Evolutionary conservation across 768 basidiomycete species (phyloP).

Genomic region (Gyrodon lividus): DNA sequence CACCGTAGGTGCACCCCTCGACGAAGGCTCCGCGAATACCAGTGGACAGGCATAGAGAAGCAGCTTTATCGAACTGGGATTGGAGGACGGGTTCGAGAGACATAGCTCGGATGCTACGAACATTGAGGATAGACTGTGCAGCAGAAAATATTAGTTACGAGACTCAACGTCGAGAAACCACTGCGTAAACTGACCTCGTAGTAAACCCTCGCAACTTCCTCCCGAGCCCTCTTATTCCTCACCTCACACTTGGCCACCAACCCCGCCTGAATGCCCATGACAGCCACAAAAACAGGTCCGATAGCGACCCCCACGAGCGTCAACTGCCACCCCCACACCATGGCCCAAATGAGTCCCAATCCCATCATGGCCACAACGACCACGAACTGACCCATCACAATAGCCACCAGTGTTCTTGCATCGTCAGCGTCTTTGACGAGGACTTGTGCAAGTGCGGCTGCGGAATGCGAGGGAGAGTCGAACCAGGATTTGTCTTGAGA

Average conservation of each 20-base stretch:
- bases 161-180: neutral
- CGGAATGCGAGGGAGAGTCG: constrained; percentile 61
- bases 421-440: constrained; percentile 92
- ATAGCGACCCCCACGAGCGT: constrained; percentile 88
- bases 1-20: constrained; percentile 80
- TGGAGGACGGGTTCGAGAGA: constrained; percentile 73
- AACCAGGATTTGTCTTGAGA: constrained; percentile 87
- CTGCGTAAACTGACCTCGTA: constrained; percentile 63
- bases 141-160: constrained; percentile 3
- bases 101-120: constrained; percentile 87
- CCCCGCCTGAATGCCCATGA: constrained; percentile 74
- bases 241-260: constrained; percentile 71
- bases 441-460: constrained; percentile 64
- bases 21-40: constrained; percentile 84
- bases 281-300: constrained; percentile 75
- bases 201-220: constrained; percentile 81
- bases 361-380: constrained; percentile 81
- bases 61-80: constrained; percentile 63
- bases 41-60: constrained; percentile 56
- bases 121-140: constrained; percentile 68
- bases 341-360: constrained; percentile 86
- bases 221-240: constrained; percentile 81
- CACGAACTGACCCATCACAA: constrained; percentile 66
- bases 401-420: constrained; percentile 70
- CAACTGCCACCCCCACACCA: constrained; percentile 87